Base-by-base conservation (phyloP, 768 basidiomycete genomes). In the Macrolepiota albuminosa region DNA sequence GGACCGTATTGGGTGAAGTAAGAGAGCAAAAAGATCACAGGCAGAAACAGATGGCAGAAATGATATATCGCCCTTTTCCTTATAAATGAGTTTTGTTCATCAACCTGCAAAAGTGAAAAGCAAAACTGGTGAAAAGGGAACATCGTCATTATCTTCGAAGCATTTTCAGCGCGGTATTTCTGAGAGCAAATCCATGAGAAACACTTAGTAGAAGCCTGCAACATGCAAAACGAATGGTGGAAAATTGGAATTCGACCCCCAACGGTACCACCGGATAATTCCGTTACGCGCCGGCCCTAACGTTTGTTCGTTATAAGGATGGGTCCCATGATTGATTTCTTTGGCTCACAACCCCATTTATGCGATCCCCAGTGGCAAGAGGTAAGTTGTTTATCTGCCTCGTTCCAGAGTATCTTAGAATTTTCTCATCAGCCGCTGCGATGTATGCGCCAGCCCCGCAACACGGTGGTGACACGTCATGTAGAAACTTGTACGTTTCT, bases 341-440 rank as follows among this genome's bases (percentile, higher is more conserved):
- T 54, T n/a, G 54, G 54, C 39, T 43, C 29, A 42, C 40, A n/a
- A 54, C 54, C 54, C 54, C 40, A 54, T 54, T 31, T 18, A 43
- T 54, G 26, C 31, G 39, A 36, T n/a, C 40, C 54, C 40, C 37
- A 29, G 39, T 21, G 40, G 54, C 29, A 0, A 4, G 6, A 31
- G 40, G 54, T 54, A 3, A 54, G 40, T 43, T 29, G 16, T 10
- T 40, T 21, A 10, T 0, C 3, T 6, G 18, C 10, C 26, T n/a
- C 13, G 18, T n/a, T 13, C 3, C 8, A 14, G 1, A 31, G 53
- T 2, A 5, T 13, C 4, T 10, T 3, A 29, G 4, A 40, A 18
- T 6, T 1, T n/a, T n/a, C n/a, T 29, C 6, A 21, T 14, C 6
- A 54, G 54, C 29, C 16, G n/a, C 18, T 54, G 39, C 3, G n/a